Evolutionary conservation across 2,329 filamentous ascomycete genomes (phyloP), one percentile per base, ranked within the genome.

Genomic region (Fusarium sp.): DNA sequence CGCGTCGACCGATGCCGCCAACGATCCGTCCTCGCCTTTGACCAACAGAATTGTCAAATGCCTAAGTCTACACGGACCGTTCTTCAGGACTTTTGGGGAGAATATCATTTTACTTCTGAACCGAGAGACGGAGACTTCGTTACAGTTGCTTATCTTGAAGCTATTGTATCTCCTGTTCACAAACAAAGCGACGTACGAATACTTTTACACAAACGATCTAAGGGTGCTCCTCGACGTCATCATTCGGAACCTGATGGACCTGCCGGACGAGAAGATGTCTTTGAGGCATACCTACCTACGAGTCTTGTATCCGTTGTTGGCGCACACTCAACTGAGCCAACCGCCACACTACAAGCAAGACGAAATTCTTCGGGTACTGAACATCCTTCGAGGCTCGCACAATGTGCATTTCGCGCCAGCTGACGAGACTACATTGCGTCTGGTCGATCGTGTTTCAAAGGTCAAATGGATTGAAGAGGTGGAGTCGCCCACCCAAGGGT

Each of bases 151-250:
- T n/a, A 98, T 98, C 68, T 87, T 99, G 46, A 99, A 99, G 83
- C 90, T 98, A 6, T 87, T 99, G 31, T 99, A 98, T 83, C 90
- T 99, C 38, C 88, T 99, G 11, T 99, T 99, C 83, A 98, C 95
- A 6, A 98, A 94, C 11, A 91, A 91, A 65, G 90, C 93, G 17
- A 99, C 96, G 0, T 94, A 96, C 81, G 96, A 99, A 83, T 99
- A 98, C 83, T 99, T 99, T 80, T 99, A 98, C 83, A 98, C 95
- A 31, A 99, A 99, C 80, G 96, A 99, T 79, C 87, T 99, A 33
- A 93, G 94, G 67, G 96, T 99, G 6, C 89, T 99, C 17, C 88
- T 98, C 55, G 96, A 99, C 79, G 96, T 99, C 73, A 95, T 99
- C 67, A 94, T 99, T 69, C 93, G 96, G 49, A 99, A 99, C 79